Conservation (phyloP, 768 basidiomycete species). For the Naematelia encephala region DNA sequence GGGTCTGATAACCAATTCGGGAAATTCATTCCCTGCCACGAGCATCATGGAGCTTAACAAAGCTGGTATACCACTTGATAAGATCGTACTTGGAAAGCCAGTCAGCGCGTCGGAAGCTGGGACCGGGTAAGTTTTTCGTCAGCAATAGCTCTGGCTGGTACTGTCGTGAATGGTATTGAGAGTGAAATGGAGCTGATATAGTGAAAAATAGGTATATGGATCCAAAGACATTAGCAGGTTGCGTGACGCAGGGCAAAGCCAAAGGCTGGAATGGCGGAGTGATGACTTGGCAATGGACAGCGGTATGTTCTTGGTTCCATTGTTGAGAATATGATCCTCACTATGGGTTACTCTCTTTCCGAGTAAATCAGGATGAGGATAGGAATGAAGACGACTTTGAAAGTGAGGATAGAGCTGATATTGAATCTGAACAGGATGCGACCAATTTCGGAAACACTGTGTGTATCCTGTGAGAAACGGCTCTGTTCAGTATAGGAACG, state of each 20-base stretch:
- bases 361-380: too few species aligned
- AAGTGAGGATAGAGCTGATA: neutral
- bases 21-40: slow-evolving; percentile 62
- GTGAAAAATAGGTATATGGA: slow-evolving; percentile 57
- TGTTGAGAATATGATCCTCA: too few species aligned
- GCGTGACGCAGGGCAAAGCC: slow-evolving; percentile 61
- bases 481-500: neutral
- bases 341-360: too few species aligned
- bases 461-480: neutral
- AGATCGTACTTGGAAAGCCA: slow-evolving; percentile 75
- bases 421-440: neutral
- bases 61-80: slow-evolving; percentile 59
- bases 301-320: neutral
- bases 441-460: neutral
- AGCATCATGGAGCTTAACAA: slow-evolving; percentile 63
- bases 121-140: too few species aligned
- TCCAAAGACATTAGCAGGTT: slow-evolving; percentile 59
- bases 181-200: too few species aligned
- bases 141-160: too few species aligned
- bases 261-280: slow-evolving; percentile 60
- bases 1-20: slow-evolving; percentile 60
- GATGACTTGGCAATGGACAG: slow-evolving; percentile 50
- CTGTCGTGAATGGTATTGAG: too few species aligned
- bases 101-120: slow-evolving; percentile 57
- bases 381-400: too few species aligned